Base-by-base conservation (phyloP, 2,329 filamentous ascomycete genomes). In the Cyphellophora attinorum region DNA sequence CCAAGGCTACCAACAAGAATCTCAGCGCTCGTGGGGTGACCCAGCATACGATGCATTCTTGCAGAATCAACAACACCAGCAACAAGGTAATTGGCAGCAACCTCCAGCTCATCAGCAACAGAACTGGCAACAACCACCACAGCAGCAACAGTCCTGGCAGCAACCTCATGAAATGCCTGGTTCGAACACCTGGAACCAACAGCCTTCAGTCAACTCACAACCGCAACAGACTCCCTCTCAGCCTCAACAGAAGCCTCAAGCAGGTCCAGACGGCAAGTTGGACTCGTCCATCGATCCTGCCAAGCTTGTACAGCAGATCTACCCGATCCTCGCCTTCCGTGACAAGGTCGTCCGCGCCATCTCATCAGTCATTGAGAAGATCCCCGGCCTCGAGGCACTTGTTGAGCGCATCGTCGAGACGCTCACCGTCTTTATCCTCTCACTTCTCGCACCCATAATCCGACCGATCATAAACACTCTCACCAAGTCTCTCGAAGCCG, bases 381-480 rank as follows among this genome's bases (percentile, higher is more conserved):
- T 98, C 25, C 91, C 91, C 0, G 89, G 89, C 1, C 58, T 98
- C 3, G 85, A 94, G 60, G 65, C 79, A 41, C 67, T 95, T n/a
- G 76, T 96, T 14, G 89, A 96, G 45, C 89, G 85, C 50, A 93
- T 98, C 50, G 85, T 82, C 37, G 91, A 98, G 62, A 89, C 83
- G 2, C 68, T 98, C 27, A 94, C 89, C 0, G 71, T 94, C 5
- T 96, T 96, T 55, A 76, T 98, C 33, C 72, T 98, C 42, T 88
- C 86, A 5, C 72, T 98, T 1, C 70, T 98, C 12, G 85, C 91
- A 1, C 91, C 91, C 0, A 96, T 93, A 57, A 74, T 98, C 42
- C 77, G 86, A 37, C 91, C 91, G 8, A 81, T 98, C 54, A 95
- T 98, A 58, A 81, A 80, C 34, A 76, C 82, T 34, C 85, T 89